Conservation (phyloP, 2,329 filamentous ascomycete genomes). For the Conoideocrella luteorostrata region DNA sequence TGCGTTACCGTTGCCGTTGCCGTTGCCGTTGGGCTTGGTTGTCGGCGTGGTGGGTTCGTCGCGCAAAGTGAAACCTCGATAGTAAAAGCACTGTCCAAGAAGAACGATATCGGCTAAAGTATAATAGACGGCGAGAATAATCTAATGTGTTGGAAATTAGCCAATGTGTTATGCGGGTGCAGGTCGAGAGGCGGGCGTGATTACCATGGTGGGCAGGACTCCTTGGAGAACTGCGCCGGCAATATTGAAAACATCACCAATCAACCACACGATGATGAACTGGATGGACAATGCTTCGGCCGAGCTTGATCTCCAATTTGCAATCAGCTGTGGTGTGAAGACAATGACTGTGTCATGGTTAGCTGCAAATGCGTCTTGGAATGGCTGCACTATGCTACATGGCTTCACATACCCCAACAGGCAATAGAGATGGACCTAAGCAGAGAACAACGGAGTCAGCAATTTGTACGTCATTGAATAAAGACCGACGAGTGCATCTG, state of each 20-base stretch:
- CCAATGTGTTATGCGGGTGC: neutral
- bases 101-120: constrained; percentile 87
- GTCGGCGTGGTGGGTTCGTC: constrained; percentile 42
- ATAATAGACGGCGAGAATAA: constrained; percentile 90
- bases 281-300: constrained; percentile 85
- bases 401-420: constrained; percentile 64
- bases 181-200: constrained; percentile 8
- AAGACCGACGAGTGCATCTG: neutral
- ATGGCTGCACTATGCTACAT: neutral
- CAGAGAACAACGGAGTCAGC: neutral
- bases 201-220: constrained; percentile 85
- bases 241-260: constrained; percentile 95
- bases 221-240: constrained; percentile 85
- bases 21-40: constrained; percentile 30
- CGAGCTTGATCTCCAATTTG: constrained; percentile 80
- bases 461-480: constrained; percentile 9
- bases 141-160: constrained; percentile 33
- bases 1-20: constrained; percentile 27
- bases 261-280: constrained; percentile 88
- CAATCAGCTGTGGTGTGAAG: constrained; percentile 93
- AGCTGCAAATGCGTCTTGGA: neutral
- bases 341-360: constrained; percentile 60
- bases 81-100: constrained; percentile 88
- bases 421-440: constrained; percentile 86
- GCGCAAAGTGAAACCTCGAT: constrained; percentile 70